Evolutionary conservation across 257 asterid genomes (phyloP).

Genomic region (Galeopsis tetrahit): DNA sequence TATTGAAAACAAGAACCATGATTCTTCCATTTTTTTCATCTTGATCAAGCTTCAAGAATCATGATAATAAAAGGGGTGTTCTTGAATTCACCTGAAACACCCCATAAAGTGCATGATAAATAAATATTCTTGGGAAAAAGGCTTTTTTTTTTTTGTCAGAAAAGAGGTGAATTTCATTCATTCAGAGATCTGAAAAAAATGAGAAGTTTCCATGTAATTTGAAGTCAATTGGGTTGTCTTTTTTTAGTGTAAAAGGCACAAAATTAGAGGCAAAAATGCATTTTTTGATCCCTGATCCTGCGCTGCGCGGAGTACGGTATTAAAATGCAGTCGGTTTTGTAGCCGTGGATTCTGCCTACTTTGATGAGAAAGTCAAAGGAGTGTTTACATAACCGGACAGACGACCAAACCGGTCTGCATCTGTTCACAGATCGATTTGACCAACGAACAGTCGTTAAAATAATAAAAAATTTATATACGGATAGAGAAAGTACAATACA

Average conservation of each 20-base stretch:
- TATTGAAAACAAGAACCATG: constrained; percentile 36
- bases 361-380: constrained; percentile 44
- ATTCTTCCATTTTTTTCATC: constrained; percentile 25
- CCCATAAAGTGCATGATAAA: constrained; percentile 27
- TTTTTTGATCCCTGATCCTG: constrained; percentile 36
- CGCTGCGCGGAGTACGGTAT: constrained; percentile 27
- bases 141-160: not conserved
- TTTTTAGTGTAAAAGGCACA: constrained; percentile 35
- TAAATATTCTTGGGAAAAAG: not conserved
- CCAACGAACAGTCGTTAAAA: no score
- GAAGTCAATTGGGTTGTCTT: constrained; percentile 40
- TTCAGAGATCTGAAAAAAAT: constrained; percentile 42
- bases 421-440: no score
- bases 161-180: not conserved
- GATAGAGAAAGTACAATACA: no score
- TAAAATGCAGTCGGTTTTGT: constrained; percentile 33
- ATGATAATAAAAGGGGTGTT: constrained; percentile 24
- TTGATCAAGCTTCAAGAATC: constrained; percentile 3
- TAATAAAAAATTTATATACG: no score
- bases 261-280: constrained; percentile 21
- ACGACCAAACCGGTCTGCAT: no score
- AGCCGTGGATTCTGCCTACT: constrained; percentile 19
- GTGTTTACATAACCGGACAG: no score
- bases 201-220: constrained; percentile 45
- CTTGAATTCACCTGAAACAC: constrained; percentile 32